Evolutionary conservation across 257 asterid species (phyloP).

Genomic region (Mitragyna speciosa): DNA sequence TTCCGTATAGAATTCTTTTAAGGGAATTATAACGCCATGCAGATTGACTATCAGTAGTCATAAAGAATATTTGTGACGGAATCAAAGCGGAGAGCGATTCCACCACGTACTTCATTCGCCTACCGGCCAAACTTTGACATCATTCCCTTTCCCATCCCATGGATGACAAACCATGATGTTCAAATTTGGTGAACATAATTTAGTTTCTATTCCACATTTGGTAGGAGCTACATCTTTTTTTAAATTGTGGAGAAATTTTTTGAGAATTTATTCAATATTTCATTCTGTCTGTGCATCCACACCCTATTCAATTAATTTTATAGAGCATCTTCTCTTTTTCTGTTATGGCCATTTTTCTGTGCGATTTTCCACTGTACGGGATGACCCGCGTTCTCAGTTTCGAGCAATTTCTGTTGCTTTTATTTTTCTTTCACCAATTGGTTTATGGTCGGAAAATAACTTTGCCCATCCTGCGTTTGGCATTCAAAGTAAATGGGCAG

Average conservation of each 20-base stretch:
- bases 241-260: no score
- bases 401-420: neutral
- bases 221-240: no score
- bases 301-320: neutral
- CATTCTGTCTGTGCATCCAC: neutral
- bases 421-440: neutral
- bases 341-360: neutral
- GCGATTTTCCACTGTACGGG: neutral
- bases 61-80: constrained; percentile 17
- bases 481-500: neutral
- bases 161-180: no score
- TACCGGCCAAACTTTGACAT: no score
- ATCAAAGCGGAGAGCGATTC: constrained; percentile 5
- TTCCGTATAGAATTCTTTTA: neutral
- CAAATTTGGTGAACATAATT: no score
- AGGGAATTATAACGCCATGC: neutral
- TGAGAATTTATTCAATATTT: no score
- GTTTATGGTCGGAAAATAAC: neutral
- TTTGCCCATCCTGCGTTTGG: neutral
- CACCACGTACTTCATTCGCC: neutral
- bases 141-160: no score
- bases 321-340: neutral
- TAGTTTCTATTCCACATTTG: no score
- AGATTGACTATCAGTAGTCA: neutral
- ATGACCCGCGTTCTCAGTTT: neutral